Percentiles rank a stretch among this genome's conserved stretches.
Conservation (phyloP, 768 basidiomycete genomes). For the Crepidotus variabilis region DNA sequence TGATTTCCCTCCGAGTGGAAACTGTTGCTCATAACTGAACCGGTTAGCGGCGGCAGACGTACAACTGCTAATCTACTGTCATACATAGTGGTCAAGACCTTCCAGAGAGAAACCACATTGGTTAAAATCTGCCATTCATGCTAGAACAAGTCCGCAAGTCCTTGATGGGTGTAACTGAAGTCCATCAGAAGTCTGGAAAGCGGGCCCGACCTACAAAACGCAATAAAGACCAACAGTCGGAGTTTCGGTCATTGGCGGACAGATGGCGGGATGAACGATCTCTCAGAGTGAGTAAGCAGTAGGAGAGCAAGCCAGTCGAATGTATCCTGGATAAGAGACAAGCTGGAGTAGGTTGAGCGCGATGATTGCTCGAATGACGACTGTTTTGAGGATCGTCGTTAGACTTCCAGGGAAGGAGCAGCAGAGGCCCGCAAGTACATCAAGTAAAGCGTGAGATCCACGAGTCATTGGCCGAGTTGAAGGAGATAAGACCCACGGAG, state of each 20-base stretch:
- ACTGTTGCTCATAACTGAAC: too few species aligned
- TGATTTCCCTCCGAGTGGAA: too few species aligned
- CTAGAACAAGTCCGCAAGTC: not conserved
- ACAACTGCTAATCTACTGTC: too few species aligned
- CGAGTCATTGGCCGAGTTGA: not conserved
- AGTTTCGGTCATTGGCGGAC: not conserved
- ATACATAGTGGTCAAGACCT: too few species aligned
- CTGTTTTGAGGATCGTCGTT: not conserved
- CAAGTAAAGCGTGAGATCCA: too few species aligned
- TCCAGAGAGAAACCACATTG: too few species aligned
- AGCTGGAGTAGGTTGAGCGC: not conserved
- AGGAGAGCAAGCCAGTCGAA: not conserved
- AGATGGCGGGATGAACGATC: not conserved
- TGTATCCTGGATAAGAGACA: not conserved
- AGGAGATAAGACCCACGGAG: not conserved
- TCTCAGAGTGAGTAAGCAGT: not conserved
- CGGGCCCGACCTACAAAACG: not conserved
- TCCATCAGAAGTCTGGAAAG: not conserved
- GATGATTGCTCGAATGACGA: not conserved
- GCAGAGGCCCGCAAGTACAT: not conserved
- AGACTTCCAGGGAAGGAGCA: too few species aligned
- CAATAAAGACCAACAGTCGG: conserved; percentile 1
- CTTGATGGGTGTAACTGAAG: not conserved
- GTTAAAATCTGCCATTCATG: too few species aligned
- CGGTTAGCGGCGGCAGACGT: too few species aligned